A percentile compares a stretch with the other conserved stretches of the same genome.
phyloP scores from a whole-genome alignment of 345 rosid genomes.

The Populus nigra region DNA sequence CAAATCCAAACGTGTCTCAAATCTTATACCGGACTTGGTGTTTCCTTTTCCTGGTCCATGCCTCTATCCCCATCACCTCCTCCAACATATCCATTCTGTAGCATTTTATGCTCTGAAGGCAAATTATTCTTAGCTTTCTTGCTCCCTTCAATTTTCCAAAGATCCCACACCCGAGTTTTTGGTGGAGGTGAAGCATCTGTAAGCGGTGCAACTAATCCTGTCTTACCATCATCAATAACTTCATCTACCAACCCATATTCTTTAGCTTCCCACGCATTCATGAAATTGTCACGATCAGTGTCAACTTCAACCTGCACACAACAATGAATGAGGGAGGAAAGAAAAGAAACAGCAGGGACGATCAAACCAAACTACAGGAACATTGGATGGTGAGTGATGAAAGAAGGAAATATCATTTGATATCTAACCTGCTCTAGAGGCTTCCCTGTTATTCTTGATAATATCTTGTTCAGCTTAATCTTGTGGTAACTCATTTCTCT shows the following conservation, averaged over 20 bases:
- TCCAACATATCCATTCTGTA: slow-evolving; percentile 32
- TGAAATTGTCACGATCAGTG: slow-evolving; percentile 76
- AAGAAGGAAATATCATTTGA: not conserved
- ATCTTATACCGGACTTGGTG: slow-evolving; percentile 20
- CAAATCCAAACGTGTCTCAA: not conserved
- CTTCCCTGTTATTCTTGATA: slow-evolving; percentile 77
- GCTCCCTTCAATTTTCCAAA: slow-evolving; percentile 73
- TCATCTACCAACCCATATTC: slow-evolving; percentile 80
- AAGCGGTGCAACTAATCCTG: slow-evolving; percentile 82
- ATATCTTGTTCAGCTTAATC: slow-evolving; percentile 70
- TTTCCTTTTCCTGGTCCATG: slow-evolving; percentile 18
- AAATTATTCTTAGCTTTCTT: slow-evolving; percentile 52
- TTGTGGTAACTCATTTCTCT: slow-evolving; percentile 81
- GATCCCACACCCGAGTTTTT: slow-evolving; percentile 58
- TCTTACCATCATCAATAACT: slow-evolving; percentile 89
- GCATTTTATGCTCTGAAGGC: slow-evolving; percentile 51
- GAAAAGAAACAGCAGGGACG: not conserved
- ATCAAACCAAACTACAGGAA: not conserved
- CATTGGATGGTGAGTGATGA: not conserved
- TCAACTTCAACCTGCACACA: slow-evolving; percentile 64
- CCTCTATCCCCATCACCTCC: slow-evolving; percentile 32
- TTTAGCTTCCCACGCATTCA: slow-evolving; percentile 95
- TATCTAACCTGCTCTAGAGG: slow-evolving; percentile 59
- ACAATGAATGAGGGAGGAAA: not conserved
- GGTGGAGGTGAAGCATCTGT: slow-evolving; percentile 71